Percentiles rank a stretch among this genome's conserved stretches.
These are phyloP conservation scores for Lentinula detonsa DNA, from an alignment of 768 basidiomycete species.

Conservation along the genomic window DNA sequence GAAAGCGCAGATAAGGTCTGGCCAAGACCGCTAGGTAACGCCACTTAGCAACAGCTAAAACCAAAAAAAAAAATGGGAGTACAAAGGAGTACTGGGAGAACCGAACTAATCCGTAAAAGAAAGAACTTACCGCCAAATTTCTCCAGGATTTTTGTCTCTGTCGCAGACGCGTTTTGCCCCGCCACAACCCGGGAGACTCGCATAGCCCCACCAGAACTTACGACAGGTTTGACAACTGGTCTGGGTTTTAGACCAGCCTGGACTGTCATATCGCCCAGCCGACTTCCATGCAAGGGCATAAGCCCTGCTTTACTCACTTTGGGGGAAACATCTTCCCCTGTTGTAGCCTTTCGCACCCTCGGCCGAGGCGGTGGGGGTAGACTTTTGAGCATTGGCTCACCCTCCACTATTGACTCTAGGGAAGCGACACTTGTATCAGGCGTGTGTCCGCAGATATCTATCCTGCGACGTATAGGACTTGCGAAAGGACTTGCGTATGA, in stretches of 20 bases:
- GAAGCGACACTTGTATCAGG: background rate
- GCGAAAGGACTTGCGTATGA: background rate
- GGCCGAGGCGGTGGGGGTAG: slow-evolving; percentile 19
- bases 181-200: background rate
- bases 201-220: background rate
- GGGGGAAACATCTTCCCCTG: background rate
- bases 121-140: background rate
- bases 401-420: background rate
- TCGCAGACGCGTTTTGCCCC: background rate
- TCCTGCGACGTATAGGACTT: background rate
- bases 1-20: background rate
- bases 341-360: background rate
- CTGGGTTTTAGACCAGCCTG: background rate
- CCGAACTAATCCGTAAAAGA: background rate
- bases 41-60: background rate
- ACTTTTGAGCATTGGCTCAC: background rate
- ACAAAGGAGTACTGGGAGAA: background rate
- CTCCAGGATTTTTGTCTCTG: background rate
- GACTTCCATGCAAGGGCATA: background rate
- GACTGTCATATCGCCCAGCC: background rate
- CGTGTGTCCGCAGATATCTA: background rate
- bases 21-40: background rate
- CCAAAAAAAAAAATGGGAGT: background rate
- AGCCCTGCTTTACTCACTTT: background rate
- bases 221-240: background rate